Evolutionary conservation across 495 filamentous ascomycete species (phyloP).

Genomic region (Poronia punctata): DNA sequence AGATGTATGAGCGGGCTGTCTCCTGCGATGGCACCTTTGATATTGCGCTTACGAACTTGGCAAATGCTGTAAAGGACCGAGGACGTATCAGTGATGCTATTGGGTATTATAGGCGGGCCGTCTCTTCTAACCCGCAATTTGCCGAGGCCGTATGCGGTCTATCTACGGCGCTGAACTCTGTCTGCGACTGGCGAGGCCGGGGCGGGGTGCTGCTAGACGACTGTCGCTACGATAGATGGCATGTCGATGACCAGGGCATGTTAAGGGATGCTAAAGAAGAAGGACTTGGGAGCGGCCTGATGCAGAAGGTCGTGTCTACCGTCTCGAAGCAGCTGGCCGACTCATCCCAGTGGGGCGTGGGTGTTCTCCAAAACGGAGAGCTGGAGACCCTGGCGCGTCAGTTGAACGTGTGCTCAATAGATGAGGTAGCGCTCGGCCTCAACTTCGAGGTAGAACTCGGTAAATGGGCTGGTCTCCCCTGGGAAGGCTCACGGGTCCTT

Average conservation of each 20-base stretch:
- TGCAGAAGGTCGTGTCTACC: conserved; percentile 91
- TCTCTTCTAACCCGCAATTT: conserved; percentile 87
- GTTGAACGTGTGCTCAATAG: conserved; percentile 28
- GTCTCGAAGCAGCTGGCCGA: conserved; percentile 86
- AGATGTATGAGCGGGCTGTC: conserved; percentile 96
- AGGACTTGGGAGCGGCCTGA: conserved; percentile 68
- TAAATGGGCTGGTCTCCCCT: conserved; percentile 67
- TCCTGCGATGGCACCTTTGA: conserved; percentile 88
- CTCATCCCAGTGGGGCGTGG: conserved; percentile 80
- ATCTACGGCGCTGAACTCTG: conserved; percentile 92
- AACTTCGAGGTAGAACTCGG: conserved; percentile 40
- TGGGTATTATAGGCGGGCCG: conserved; percentile 81
- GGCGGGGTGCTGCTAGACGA: conserved; percentile 70
- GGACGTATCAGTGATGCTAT: conserved; percentile 91
- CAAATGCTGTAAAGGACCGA: conserved; percentile 97
- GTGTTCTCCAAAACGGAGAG: conserved; percentile 52
- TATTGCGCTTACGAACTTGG: conserved; percentile 93
- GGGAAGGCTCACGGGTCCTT: conserved; percentile 87
- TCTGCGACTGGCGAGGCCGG: conserved; percentile 90
- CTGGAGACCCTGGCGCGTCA: conserved; percentile 41
- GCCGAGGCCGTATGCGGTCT: conserved; percentile 95
- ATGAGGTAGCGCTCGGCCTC: conserved; percentile 18
- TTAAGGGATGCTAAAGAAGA: conserved; percentile 63
- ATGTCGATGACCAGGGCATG: conserved; percentile 82
- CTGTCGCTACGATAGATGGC: conserved; percentile 82